Base-by-base conservation (phyloP, 2,329 filamentous ascomycete genomes). In the Chrysoporthe puriensis region DNA sequence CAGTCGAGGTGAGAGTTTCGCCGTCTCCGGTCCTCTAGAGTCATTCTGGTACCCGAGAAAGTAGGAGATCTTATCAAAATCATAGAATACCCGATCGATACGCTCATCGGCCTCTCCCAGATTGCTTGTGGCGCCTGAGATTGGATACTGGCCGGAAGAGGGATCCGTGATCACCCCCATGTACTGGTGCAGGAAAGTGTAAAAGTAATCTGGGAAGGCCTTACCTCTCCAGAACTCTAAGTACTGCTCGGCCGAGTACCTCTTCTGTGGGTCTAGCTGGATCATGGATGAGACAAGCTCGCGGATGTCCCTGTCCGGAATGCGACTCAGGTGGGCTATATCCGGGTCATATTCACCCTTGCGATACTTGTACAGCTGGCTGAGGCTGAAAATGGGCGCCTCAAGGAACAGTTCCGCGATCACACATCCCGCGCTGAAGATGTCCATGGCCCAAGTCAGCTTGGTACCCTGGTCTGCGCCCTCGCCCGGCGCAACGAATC, bases 51-150 rank as follows among this genome's bases (percentile, higher is more conserved):
- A 93, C 16, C 93, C 94, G 1, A 99, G 85, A 67, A 97, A 96
- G 76, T 96, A 97, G 0, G 95, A 94, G 63, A 99, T 97, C 78
- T 98, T 99, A 77, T 99, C 96, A 79, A 97, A 98, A 75, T 99
- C 96, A 73, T 92, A 88, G 75, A 92, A 98, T 0, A 99, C 90
- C 56, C 94, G 89, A 74, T 98, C 93, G 74, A 99, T 98, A 54
- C 96, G 88, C 72, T 97, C 94, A 77, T 99, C 96, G 1, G 94
- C 90, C 77, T 97, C 94, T 69, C 91, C 91, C 63, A 94, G 83
- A 74, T 94, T 96, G 71, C 87, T 88, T 3, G 85, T 81, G 13
- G 88, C 85, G 1, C 91, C 87, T 11, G 90, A 90, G 54, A 93
- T 85, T 13, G 90, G 86, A 63, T 87, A 89, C 71, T 91, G 90